Conservation (phyloP, 306 rosid species). For the Bauhinia variegata region DNA sequence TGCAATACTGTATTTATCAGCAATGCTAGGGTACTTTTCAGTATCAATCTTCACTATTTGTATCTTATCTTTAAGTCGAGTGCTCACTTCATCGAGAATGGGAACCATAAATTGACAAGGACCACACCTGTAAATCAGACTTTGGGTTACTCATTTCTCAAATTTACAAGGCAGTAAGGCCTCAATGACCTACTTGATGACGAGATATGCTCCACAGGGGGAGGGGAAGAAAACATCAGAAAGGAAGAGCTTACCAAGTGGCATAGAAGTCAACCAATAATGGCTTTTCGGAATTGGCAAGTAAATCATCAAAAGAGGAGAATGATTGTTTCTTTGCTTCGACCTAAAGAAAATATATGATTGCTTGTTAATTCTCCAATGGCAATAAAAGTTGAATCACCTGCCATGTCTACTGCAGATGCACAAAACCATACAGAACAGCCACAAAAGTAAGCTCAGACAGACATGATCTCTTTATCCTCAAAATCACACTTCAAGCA, state of each 20-base stretch:
- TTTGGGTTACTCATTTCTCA: slow-evolving; percentile 25
- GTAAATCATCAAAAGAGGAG: slow-evolving; percentile 82
- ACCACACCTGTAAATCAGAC: slow-evolving; percentile 77
- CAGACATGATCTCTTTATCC: not conserved
- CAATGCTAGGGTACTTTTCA: slow-evolving; percentile 86
- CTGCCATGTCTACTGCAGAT: not conserved
- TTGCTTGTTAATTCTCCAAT: slow-evolving; percentile 16
- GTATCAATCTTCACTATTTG: slow-evolving; percentile 90
- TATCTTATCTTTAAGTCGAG: slow-evolving; percentile 59
- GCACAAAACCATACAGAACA: not conserved
- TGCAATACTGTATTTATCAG: slow-evolving; percentile 71
- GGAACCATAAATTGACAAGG: slow-evolving; percentile 98
- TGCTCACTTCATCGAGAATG: slow-evolving; percentile 76
- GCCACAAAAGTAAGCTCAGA: not conserved
- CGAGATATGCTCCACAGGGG: no score
- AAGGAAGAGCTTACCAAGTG: slow-evolving; percentile 65
- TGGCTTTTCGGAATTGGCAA: slow-evolving; percentile 72
- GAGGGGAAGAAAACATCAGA: not conserved
- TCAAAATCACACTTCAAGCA: not conserved
- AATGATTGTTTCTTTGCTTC: slow-evolving; percentile 82
- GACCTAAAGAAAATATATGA: slow-evolving; percentile 54
- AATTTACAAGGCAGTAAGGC: no score
- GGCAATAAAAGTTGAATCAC: slow-evolving; percentile 8
- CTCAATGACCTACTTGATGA: no score
- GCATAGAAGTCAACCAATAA: slow-evolving; percentile 97